Conservation (phyloP, 2,329 filamentous ascomycete species). For the Xylariaceae sp. region DNA sequence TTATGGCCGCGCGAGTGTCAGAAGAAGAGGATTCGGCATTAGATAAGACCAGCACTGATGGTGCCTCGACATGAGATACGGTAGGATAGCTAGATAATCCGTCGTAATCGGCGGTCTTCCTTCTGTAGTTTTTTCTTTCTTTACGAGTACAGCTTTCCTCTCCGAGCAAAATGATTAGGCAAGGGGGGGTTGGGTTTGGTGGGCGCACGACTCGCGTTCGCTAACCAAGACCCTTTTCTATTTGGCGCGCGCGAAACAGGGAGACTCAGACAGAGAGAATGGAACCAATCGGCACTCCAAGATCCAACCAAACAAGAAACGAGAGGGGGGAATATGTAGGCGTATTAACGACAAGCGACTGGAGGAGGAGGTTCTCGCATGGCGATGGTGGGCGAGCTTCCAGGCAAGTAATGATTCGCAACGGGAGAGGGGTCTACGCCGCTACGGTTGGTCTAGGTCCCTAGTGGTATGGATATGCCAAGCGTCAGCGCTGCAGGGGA, state of each 20-base stretch:
- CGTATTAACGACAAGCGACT: not conserved
- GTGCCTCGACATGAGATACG: not conserved
- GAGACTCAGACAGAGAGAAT: not conserved
- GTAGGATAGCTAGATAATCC: not conserved
- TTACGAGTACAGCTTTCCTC: too few species aligned
- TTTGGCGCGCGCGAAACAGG: not conserved
- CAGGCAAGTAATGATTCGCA: not conserved
- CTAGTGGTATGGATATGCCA: not conserved
- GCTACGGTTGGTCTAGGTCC: not conserved
- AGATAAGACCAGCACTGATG: slow-evolving; percentile 3
- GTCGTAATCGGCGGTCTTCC: not conserved
- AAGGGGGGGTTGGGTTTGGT: not conserved
- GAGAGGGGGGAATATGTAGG: not conserved
- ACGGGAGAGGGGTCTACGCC: not conserved
- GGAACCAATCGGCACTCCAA: not conserved
- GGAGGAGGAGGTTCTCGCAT: not conserved
- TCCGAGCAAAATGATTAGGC: not conserved
- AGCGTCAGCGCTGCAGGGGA: not conserved
- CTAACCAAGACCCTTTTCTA: not conserved
- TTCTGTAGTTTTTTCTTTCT: too few species aligned
- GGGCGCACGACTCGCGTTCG: not conserved
- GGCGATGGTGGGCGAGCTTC: not conserved
- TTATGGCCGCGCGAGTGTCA: not conserved
- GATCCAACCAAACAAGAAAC: too few species aligned
- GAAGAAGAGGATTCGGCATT: slow-evolving; percentile 11